Percentiles rank a stretch among this genome's conserved stretches.
These are phyloP conservation scores for Canavalia gladiata DNA, from an alignment of 306 rosid genomes.

Conservation along the genomic window DNA sequence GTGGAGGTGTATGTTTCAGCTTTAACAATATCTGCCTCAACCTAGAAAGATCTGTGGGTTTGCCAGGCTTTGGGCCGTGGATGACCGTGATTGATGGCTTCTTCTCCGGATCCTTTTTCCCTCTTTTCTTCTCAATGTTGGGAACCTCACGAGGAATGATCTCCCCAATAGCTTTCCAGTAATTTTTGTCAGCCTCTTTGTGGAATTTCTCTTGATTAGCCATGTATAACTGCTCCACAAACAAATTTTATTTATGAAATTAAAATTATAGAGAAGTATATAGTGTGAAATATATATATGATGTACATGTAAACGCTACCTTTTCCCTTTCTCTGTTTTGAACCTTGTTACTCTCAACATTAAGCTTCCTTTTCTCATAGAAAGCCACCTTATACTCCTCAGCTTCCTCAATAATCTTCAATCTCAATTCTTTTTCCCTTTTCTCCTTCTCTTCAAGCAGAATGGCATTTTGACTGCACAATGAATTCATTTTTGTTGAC, in stretches of 20 bases:
- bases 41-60: conserved; percentile 95
- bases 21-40: conserved; percentile 84
- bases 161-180: conserved; percentile 96
- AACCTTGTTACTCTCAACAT: conserved; percentile 78
- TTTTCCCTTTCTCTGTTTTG: conserved; percentile 94
- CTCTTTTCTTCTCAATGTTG: conserved; percentile 84
- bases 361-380: conserved; percentile 90
- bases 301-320: conserved; percentile 54
- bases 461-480: conserved; percentile 84
- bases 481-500: conserved; percentile 40
- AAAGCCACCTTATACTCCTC: conserved; percentile 85
- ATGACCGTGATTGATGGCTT: conserved; percentile 81
- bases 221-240: conserved; percentile 67
- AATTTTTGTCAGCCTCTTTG: conserved; percentile 92
- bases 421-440: conserved; percentile 86
- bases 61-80: conserved; percentile 99
- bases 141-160: conserved; percentile 93
- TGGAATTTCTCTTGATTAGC: conserved; percentile 90
- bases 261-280: background rate
- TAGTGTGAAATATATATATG: background rate
- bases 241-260: conserved; percentile 26
- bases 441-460: conserved; percentile 91
- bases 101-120: conserved; percentile 95
- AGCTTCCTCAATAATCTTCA: conserved; percentile 89
- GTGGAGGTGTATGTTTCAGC: conserved; percentile 94